Evolutionary conservation across 352 stramenopile genomes (phyloP).

Genomic region (Phytophthora pluvialis): DNA sequence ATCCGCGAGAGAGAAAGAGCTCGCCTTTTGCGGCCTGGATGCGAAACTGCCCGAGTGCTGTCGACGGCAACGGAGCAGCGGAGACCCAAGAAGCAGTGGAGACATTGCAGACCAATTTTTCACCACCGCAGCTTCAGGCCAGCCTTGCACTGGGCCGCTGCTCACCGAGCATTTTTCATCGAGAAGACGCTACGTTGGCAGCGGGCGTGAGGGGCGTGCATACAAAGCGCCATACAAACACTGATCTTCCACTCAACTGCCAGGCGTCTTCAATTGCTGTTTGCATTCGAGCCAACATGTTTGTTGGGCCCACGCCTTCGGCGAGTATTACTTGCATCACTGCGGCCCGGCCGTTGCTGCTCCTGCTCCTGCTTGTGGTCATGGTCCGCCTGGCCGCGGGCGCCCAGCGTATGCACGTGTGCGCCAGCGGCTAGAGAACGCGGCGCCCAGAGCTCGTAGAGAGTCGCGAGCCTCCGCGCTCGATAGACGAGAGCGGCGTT

Average conservation of each 20-base stretch:
- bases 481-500: slow-evolving; percentile 16
- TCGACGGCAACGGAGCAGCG: neutral
- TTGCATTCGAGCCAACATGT: neutral
- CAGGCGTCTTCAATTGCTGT: slow-evolving; percentile 18
- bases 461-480: neutral
- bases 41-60: slow-evolving; percentile 19
- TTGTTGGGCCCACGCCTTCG: too few relatives aligned
- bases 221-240: slow-evolving; percentile 19
- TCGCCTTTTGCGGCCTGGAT: neutral
- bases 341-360: neutral
- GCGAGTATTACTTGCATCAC: neutral
- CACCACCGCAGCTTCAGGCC: neutral
- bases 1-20: slow-evolving; percentile 27
- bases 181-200: slow-evolving; percentile 23
- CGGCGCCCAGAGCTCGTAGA: neutral
- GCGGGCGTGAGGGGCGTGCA: neutral
- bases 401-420: slow-evolving; percentile 28
- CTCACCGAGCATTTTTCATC: slow-evolving; percentile 12
- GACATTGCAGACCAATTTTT: slow-evolving; percentile 6
- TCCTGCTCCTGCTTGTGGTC: slow-evolving; percentile 11
- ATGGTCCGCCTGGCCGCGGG: slow-evolving; percentile 2
- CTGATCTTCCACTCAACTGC: slow-evolving; percentile 31
- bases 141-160: neutral
- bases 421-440: slow-evolving; percentile 21
- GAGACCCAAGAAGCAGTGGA: neutral